phyloP scores from a whole-genome alignment of 345 rosid genomes.

The Dipteronia dyeriana region DNA sequence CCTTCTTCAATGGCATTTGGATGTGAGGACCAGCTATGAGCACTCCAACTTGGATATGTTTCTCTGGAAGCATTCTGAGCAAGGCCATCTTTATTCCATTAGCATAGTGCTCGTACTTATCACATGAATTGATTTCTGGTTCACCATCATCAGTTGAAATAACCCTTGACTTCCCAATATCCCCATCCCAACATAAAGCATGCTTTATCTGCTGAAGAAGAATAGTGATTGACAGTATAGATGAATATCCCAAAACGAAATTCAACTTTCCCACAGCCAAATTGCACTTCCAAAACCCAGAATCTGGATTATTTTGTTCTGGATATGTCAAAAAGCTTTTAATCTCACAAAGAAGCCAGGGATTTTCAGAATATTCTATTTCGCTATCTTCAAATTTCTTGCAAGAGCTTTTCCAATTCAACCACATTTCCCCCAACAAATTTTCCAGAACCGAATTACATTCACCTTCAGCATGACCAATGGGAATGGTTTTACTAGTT shows the following conservation, averaged over 20 bases:
- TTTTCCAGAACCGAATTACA: conserved; percentile 38
- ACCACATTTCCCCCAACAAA: conserved; percentile 62
- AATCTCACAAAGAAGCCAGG: conserved; percentile 66
- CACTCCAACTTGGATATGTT: conserved; percentile 64
- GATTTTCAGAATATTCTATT: conserved; percentile 49
- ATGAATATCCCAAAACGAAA: conserved; percentile 50
- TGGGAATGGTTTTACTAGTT: conserved; percentile 26
- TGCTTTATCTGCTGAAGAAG: conserved; percentile 56
- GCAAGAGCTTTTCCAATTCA: conserved; percentile 54
- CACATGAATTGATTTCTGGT: conserved; percentile 38
- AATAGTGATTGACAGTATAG: conserved; percentile 50
- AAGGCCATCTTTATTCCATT: conserved; percentile 45
- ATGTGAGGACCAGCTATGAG: conserved; percentile 71
- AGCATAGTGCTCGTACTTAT: conserved; percentile 38
- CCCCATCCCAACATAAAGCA: conserved; percentile 42
- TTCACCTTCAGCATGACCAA: conserved; percentile 39
- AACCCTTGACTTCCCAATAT: conserved; percentile 28
- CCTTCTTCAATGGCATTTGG: conserved; percentile 48
- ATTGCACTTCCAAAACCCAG: conserved; percentile 64
- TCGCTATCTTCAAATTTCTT: conserved; percentile 47
- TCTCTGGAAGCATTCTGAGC: conserved; percentile 61
- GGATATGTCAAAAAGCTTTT: conserved; percentile 52
- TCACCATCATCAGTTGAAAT: conserved; percentile 36
- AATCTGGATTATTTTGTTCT: conserved; percentile 40
- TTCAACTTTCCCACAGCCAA: conserved; percentile 67